phyloP scores from a whole-genome alignment of 2,329 filamentous ascomycete species.

The Coleophoma eucalyptorum region DNA sequence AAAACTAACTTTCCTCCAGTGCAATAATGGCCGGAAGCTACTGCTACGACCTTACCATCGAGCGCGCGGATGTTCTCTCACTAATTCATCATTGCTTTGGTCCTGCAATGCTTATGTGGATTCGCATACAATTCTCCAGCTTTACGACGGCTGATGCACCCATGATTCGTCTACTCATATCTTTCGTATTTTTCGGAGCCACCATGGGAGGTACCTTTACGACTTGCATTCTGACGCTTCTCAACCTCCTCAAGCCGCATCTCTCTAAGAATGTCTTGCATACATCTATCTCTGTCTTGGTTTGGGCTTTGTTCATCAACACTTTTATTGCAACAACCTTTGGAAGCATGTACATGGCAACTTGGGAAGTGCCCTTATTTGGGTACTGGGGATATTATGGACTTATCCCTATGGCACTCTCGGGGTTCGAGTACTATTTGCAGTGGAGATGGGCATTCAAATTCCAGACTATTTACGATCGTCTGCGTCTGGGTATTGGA shows the following conservation, averaged over 20 bases:
- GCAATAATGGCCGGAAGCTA: constrained; percentile 3
- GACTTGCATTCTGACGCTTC: not conserved
- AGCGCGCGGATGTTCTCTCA: constrained; percentile 3
- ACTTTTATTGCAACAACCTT: constrained; percentile 1
- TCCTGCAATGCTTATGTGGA: constrained; percentile 4
- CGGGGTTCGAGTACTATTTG: constrained; percentile 1
- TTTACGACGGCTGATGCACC: not conserved
- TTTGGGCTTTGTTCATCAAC: constrained; percentile 1
- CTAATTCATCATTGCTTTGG: constrained; percentile 4
- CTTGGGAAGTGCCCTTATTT: not conserved
- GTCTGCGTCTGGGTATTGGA: not conserved
- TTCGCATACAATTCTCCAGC: not conserved
- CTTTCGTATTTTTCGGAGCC: constrained; percentile 4
- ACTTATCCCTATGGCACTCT: not conserved
- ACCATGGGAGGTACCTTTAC: constrained; percentile 1
- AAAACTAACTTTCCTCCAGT: not conserved
- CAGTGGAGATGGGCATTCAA: constrained; percentile 4
- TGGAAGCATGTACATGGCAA: not conserved
- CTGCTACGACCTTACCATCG: constrained; percentile 2
- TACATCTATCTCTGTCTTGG: not conserved
- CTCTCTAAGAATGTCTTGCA: not conserved
- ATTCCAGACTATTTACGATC: constrained; percentile 1
- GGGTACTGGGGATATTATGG: constrained; percentile 1
- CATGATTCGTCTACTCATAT: constrained; percentile 1
- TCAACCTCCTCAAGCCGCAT: constrained; percentile 2